Conservation (phyloP, 495 filamentous ascomycete species). For the Pyrenula aspistea region DNA sequence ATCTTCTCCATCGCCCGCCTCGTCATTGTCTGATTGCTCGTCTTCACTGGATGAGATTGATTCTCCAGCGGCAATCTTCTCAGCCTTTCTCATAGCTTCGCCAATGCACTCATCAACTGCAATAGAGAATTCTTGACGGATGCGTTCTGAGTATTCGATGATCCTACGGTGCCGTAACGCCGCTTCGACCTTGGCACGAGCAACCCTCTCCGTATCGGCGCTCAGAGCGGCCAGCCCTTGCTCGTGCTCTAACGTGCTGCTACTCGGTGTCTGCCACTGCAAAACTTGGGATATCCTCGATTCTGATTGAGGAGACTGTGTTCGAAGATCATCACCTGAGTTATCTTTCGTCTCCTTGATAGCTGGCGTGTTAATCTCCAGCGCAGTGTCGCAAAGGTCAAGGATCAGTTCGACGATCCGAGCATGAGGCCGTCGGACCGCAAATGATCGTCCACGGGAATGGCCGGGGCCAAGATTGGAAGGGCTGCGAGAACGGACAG, state of each 20-base stretch:
- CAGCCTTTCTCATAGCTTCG: slow-evolving; percentile 81
- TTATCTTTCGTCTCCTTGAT: slow-evolving; percentile 70
- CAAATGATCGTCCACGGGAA: slow-evolving; percentile 67
- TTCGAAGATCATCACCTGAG: slow-evolving; percentile 60
- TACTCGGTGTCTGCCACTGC: slow-evolving; percentile 89
- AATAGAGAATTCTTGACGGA: slow-evolving; percentile 82
- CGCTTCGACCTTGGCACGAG: slow-evolving; percentile 82
- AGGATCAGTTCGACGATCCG: slow-evolving; percentile 89
- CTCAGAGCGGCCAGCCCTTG: slow-evolving; percentile 81
- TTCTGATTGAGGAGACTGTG: slow-evolving; percentile 90
- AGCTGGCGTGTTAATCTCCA: slow-evolving; percentile 87
- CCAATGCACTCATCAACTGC: slow-evolving; percentile 91
- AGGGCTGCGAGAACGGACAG: slow-evolving; percentile 66
- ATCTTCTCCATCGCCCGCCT: slow-evolving; percentile 14
- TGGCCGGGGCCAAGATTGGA: slow-evolving; percentile 63
- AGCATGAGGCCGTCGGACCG: slow-evolving; percentile 74
- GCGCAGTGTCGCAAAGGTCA: slow-evolving; percentile 87
- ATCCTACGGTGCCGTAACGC: slow-evolving; percentile 84
- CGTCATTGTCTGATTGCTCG: slow-evolving; percentile 19
- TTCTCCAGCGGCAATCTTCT: slow-evolving; percentile 71
- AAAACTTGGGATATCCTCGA: slow-evolving; percentile 83
- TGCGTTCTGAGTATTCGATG: slow-evolving; percentile 90
- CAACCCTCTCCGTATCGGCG: slow-evolving; percentile 71
- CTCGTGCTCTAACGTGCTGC: slow-evolving; percentile 86
- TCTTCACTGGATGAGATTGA: slow-evolving; percentile 42